Evolutionary conservation across 2,329 filamentous ascomycete genomes (phyloP).

Genomic region (Colletotrichum brevisporum): DNA sequence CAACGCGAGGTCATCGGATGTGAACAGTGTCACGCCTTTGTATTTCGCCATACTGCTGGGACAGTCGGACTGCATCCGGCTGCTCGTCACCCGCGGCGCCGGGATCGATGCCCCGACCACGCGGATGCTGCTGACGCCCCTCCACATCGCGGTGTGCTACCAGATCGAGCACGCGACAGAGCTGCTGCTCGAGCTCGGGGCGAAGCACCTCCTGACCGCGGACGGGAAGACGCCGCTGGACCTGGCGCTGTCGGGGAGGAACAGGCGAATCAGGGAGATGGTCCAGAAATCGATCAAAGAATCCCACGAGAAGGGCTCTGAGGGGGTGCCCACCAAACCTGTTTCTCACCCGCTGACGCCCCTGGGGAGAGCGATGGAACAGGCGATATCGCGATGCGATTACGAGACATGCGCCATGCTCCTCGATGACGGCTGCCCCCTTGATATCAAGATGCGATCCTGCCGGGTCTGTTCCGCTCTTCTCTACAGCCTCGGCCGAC

Average conservation of each 20-base stretch:
- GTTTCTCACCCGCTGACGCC: neutral
- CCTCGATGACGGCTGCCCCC: neutral
- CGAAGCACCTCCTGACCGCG: neutral
- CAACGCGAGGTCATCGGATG: neutral
- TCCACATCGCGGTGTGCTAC: neutral
- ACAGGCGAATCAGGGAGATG: neutral
- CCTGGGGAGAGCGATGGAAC: neutral
- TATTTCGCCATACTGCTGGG: neutral
- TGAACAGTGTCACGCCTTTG: neutral
- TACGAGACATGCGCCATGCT: neutral
- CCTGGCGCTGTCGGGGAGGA: neutral
- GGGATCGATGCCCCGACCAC: slow-evolving; percentile 1
- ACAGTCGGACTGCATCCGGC: neutral
- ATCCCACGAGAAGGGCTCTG: neutral
- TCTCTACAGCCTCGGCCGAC: neutral
- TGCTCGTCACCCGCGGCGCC: slow-evolving; percentile 10
- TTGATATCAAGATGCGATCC: slow-evolving; percentile 15
- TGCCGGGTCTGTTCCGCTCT: slow-evolving; percentile 15
- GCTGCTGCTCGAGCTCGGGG: slow-evolving; percentile 19
- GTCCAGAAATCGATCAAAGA: neutral
- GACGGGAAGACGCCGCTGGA: slow-evolving; percentile 16
- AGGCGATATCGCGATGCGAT: neutral
- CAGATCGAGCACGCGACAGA: neutral
- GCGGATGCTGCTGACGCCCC: neutral
- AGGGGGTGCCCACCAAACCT: neutral